These are phyloP conservation scores for Pseudogymnoascus sp. DNA, from an alignment of 2,329 filamentous ascomycete species.

Conservation along the genomic window DNA sequence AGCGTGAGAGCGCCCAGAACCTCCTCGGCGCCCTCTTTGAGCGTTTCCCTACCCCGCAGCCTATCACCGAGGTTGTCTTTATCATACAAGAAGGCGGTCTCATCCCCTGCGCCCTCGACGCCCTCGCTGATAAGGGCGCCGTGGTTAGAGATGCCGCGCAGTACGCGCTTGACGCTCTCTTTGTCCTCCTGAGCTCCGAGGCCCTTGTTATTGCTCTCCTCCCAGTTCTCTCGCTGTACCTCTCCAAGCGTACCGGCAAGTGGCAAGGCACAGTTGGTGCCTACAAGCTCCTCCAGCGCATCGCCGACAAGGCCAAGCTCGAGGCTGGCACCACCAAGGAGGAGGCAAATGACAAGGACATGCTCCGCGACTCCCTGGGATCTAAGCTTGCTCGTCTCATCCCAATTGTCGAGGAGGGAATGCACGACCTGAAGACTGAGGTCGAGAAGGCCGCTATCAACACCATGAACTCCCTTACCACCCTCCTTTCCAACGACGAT, in stretches of 20 bases:
- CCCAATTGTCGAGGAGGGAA: slow-evolving; percentile 80
- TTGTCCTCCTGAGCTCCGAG: slow-evolving; percentile 70
- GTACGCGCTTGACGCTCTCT: slow-evolving; percentile 87
- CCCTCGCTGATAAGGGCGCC: slow-evolving; percentile 79
- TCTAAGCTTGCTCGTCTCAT: slow-evolving; percentile 79
- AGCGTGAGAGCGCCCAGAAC: slow-evolving; percentile 88
- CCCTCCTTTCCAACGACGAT: slow-evolving; percentile 91
- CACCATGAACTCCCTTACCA: slow-evolving; percentile 86
- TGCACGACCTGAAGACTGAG: slow-evolving; percentile 93
- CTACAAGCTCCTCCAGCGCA: slow-evolving; percentile 75
- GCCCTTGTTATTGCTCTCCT: slow-evolving; percentile 75
- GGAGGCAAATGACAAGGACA: slow-evolving; percentile 78
- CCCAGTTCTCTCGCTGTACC: slow-evolving; percentile 65
- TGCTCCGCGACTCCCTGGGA: slow-evolving; percentile 86
- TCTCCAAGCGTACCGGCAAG: slow-evolving; percentile 79
- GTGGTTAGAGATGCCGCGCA: slow-evolving; percentile 87
- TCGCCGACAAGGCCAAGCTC: slow-evolving; percentile 91
- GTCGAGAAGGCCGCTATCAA: slow-evolving; percentile 82
- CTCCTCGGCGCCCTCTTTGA: slow-evolving; percentile 90
- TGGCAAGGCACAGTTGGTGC: slow-evolving; percentile 95
- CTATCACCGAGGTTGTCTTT: slow-evolving; percentile 71
- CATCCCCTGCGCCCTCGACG: slow-evolving; percentile 68
- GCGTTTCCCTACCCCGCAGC: slow-evolving; percentile 70
- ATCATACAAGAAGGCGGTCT: slow-evolving; percentile 72
- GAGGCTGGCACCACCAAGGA: slow-evolving; percentile 70